Conservation (phyloP, 192 early-diverging fungal genomes). For the Backusella tarrabulga region DNA sequence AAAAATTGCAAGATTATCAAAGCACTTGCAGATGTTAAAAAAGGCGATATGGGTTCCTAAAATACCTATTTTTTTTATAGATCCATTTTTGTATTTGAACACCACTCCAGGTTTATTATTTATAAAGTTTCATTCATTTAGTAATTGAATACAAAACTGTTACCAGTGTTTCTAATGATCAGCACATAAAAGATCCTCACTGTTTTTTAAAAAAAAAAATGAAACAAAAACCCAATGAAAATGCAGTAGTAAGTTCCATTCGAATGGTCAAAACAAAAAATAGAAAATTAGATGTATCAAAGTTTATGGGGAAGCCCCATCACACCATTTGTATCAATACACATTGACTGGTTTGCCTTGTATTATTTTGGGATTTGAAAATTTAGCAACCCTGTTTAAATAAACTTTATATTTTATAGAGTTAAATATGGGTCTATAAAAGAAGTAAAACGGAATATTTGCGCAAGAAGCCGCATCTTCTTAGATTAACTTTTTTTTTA, state of each 20-base stretch:
- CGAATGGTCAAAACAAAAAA: not conserved
- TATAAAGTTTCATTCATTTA: no score
- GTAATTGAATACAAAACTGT: not conserved
- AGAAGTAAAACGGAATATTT: not conserved
- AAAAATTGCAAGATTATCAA: no score
- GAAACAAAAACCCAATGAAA: not conserved
- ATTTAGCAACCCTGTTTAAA: not conserved
- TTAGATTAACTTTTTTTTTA: not conserved
- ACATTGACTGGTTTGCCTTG: not conserved
- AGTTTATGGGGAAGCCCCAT: not conserved
- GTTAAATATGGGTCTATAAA: not conserved
- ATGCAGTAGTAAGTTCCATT: not conserved
- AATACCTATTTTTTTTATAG: not conserved
- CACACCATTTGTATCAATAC: not conserved
- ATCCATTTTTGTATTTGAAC: not conserved
- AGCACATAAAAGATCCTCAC: not conserved
- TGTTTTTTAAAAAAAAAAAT: not conserved
- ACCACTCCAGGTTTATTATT: not conserved
- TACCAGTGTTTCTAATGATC: not conserved
- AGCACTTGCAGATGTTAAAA: not conserved
- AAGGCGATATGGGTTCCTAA: not conserved
- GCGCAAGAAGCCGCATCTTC: not conserved
- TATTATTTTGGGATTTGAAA: not conserved
- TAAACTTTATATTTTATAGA: not conserved
- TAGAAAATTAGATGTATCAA: not conserved